Percentiles rank a stretch among this genome's conserved stretches.
These are phyloP conservation scores for Metschnikowia santaceciliae DNA, from an alignment of 805 yeast genomes.

Conservation along the genomic window DNA sequence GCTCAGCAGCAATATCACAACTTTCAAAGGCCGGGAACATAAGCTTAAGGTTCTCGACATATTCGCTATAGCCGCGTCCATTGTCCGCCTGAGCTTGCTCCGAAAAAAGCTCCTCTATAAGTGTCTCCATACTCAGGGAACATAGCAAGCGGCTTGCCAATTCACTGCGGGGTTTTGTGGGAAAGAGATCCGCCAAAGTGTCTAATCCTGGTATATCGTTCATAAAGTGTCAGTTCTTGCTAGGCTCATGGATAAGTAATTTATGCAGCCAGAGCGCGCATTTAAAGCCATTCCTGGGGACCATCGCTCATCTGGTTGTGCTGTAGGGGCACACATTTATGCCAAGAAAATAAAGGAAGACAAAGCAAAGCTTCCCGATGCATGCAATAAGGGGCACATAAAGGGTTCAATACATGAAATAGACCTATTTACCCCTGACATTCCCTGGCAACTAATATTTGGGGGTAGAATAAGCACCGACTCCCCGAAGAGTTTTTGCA, in stretches of 20 bases:
- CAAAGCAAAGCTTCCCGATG: too few relatives aligned
- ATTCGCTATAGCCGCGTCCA: slow-evolving; percentile 7
- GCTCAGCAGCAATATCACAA: slow-evolving; percentile 24
- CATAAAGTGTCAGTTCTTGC: slow-evolving; percentile 1
- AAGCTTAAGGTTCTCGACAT: slow-evolving; percentile 27
- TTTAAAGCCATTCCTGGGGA: background rate
- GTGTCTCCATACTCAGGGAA: slow-evolving; percentile 19
- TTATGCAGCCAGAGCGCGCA: background rate
- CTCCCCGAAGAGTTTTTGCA: too few relatives aligned
- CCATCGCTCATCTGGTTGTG: background rate
- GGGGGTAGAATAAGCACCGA: too few relatives aligned
- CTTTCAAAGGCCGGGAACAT: slow-evolving; percentile 45
- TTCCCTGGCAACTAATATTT: too few relatives aligned
- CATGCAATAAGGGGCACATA: too few relatives aligned
- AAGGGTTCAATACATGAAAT: too few relatives aligned
- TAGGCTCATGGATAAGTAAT: background rate
- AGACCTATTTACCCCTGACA: too few relatives aligned
- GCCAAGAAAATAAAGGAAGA: too few relatives aligned
- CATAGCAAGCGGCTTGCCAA: slow-evolving; percentile 24
- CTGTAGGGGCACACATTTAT: too few relatives aligned
- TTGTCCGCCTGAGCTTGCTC: slow-evolving; percentile 5
- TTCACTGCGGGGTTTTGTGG: slow-evolving; percentile 23
- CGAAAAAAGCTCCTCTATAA: slow-evolving; percentile 24
- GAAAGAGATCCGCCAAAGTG: slow-evolving; percentile 26
- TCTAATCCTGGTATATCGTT: slow-evolving; percentile 16